Conservation (phyloP, 164 flowering plant genomes). For the Magnolia changhungtana region DNA sequence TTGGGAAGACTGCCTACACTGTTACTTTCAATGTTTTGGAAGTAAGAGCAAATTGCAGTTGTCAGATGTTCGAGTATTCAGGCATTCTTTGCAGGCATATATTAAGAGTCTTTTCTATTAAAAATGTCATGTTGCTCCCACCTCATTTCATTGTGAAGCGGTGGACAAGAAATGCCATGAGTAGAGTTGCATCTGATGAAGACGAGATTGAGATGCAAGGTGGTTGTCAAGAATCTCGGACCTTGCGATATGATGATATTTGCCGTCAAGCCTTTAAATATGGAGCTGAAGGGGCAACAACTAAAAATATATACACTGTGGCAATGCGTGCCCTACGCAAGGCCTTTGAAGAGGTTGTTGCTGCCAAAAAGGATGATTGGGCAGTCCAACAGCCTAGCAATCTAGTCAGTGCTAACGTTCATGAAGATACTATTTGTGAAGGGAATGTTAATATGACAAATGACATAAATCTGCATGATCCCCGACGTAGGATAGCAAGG, state of each 20-base stretch:
- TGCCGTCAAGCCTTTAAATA: conserved; percentile 52
- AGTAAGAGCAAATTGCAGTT: conserved; percentile 67
- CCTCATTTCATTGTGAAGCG: conserved; percentile 60
- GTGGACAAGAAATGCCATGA: conserved; percentile 74
- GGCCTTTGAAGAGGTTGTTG: conserved; percentile 46
- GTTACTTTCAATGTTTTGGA: conserved; percentile 59
- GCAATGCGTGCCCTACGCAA: conserved; percentile 55
- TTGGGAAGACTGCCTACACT: conserved; percentile 54
- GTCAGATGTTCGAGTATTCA: conserved; percentile 80
- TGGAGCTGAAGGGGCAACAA: conserved; percentile 59
- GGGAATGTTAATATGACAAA: conserved; percentile 15
- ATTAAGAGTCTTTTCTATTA: conserved; percentile 72
- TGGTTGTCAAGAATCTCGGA: conserved; percentile 33
- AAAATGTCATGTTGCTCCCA: conserved; percentile 64
- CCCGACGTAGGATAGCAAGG: conserved; percentile 10
- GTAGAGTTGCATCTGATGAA: conserved; percentile 30
- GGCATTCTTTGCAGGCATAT: conserved; percentile 81
- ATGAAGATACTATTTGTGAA: conserved; percentile 18
- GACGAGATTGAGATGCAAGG: conserved; percentile 29
- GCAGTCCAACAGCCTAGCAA: not conserved
- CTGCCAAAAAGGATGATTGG: conserved; percentile 26
- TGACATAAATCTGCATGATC: not conserved
- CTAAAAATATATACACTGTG: conserved; percentile 38
- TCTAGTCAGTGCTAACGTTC: conserved; percentile 27
- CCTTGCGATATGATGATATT: conserved; percentile 40